Evolutionary conservation across 176 grass and related monocot genomes (phyloP).

Genomic region (Carex pumila): DNA sequence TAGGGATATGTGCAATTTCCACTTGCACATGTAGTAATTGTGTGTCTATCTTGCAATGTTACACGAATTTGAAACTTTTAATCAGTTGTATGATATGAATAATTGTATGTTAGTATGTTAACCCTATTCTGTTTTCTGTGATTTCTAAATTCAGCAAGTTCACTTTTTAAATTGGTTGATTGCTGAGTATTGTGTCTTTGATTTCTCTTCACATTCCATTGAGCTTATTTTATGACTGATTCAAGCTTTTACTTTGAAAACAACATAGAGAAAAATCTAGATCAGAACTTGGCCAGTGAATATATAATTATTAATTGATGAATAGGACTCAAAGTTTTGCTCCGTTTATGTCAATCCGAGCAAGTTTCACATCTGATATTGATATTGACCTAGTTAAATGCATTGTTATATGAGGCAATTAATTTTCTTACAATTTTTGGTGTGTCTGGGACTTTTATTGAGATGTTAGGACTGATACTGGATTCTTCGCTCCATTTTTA

Average conservation of each 20-base stretch:
- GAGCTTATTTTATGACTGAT: not conserved
- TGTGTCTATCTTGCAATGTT: not conserved
- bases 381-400: not conserved
- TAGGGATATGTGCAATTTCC: not conserved
- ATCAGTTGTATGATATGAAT: not conserved
- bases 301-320: not conserved
- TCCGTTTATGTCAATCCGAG: not conserved
- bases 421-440: not conserved
- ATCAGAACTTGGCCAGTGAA: not conserved
- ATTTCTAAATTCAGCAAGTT: not conserved
- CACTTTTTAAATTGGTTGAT: not conserved
- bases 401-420: not conserved
- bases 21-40: not conserved
- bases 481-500: not conserved
- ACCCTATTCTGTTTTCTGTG: not conserved
- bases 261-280: not conserved
- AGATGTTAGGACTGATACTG: not conserved
- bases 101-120: not conserved
- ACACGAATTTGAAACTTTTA: not conserved
- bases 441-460: not conserved
- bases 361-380: not conserved
- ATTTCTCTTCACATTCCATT: not conserved
- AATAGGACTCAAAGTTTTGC: not conserved
- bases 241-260: not conserved
- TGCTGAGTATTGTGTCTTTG: not conserved